Conservation (phyloP, 2,329 filamentous ascomycete species). For the Neocucurbitaria cava region DNA sequence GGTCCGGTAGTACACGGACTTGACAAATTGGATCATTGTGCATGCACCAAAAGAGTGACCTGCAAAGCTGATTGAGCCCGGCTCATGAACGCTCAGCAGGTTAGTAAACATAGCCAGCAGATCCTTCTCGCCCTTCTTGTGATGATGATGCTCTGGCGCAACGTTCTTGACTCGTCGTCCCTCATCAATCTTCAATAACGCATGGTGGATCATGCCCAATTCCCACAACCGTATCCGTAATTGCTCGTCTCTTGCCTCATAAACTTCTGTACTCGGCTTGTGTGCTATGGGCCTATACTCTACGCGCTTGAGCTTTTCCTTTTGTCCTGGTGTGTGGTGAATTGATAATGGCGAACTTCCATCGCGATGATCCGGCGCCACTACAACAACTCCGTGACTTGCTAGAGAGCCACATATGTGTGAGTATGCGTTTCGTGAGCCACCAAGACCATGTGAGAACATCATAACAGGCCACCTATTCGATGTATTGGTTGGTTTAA, state of each 20-base stretch:
- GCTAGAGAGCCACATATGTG: slow-evolving; percentile 79
- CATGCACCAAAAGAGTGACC: slow-evolving; percentile 85
- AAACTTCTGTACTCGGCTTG: slow-evolving; percentile 68
- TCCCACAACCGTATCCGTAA: slow-evolving; percentile 81
- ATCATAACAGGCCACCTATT: slow-evolving; percentile 80
- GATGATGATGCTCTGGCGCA: slow-evolving; percentile 48
- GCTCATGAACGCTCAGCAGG: slow-evolving; percentile 71
- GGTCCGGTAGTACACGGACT: slow-evolving; percentile 75
- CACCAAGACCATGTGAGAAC: slow-evolving; percentile 86
- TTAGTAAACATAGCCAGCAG: slow-evolving; percentile 66
- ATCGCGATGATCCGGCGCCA: slow-evolving; percentile 84
- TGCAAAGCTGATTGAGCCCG: slow-evolving; percentile 75
- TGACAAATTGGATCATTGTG: slow-evolving; percentile 77
- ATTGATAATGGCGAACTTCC: slow-evolving; percentile 79
- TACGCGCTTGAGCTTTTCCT: slow-evolving; percentile 49
- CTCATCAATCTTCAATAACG: slow-evolving; percentile 69
- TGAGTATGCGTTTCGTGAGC: slow-evolving; percentile 84
- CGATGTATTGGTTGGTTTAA: slow-evolving; percentile 55
- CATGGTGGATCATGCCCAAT: slow-evolving; percentile 73
- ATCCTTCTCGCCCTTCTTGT: slow-evolving; percentile 47
- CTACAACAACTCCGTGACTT: slow-evolving; percentile 79
- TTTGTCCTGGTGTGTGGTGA: slow-evolving; percentile 65
- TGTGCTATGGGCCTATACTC: slow-evolving; percentile 63
- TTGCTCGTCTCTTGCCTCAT: slow-evolving; percentile 72
- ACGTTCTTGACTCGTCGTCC: slow-evolving; percentile 58